Evolutionary conservation across 768 basidiomycete genomes (phyloP).

Genomic region (Lyophyllum atratum): DNA sequence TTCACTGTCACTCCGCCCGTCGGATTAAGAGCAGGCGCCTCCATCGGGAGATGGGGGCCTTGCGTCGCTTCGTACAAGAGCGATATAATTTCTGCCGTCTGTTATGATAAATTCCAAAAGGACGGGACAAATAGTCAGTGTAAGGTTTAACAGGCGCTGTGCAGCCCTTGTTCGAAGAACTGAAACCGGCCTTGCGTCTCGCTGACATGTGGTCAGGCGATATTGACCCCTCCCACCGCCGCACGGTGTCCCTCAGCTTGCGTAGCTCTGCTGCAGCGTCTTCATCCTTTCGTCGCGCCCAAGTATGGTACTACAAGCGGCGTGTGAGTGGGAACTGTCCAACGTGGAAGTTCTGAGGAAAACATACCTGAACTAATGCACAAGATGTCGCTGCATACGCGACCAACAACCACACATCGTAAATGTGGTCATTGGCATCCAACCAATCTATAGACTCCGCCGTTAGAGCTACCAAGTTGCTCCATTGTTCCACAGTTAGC

Average conservation of each 20-base stretch:
- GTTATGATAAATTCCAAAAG: conserved; percentile 13
- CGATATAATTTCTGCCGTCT: conserved; percentile 93
- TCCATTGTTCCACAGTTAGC: conserved; percentile 81
- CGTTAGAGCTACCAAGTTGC: conserved; percentile 67
- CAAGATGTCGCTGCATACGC: conserved; percentile 88
- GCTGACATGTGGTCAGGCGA: conserved; percentile 95
- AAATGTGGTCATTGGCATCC: conserved; percentile 72
- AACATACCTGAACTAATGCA: conserved; percentile 83
- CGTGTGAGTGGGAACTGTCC: conserved; percentile 4
- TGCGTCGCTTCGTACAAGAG: conserved; percentile 94
- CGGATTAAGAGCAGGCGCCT: conserved; percentile 75
- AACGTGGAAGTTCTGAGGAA: conserved; percentile 4
- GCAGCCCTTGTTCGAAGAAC: conserved; percentile 18
- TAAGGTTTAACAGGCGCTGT: conserved; percentile 4
- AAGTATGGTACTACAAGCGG: conserved; percentile 81
- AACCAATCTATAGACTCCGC: conserved; percentile 90
- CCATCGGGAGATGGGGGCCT: conserved; percentile 53
- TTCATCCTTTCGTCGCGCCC: conserved; percentile 79
- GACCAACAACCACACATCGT: conserved; percentile 86
- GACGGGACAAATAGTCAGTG: conserved; percentile 8
- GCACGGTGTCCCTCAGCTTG: conserved; percentile 81
- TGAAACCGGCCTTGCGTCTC: conserved; percentile 73
- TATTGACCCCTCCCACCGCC: conserved; percentile 84
- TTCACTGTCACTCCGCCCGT: conserved; percentile 66
- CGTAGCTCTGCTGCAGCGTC: conserved; percentile 74